Conservation (phyloP, 768 basidiomycete species). For the Tephrocybe sp. region DNA sequence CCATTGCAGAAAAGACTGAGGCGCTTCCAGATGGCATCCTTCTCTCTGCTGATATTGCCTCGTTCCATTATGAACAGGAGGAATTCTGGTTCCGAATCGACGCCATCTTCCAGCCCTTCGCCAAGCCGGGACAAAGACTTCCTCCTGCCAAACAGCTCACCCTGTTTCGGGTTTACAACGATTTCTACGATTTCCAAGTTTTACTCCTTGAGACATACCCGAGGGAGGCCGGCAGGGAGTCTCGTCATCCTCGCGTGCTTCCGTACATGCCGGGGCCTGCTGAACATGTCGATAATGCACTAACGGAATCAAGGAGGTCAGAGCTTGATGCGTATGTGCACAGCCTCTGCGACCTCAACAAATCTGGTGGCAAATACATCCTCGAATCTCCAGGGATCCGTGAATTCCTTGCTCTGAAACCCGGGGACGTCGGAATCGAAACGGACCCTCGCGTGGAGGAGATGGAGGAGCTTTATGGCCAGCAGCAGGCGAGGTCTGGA, state of each 20-base stretch:
- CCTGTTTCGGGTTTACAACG: conserved; percentile 93
- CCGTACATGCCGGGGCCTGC: conserved; percentile 98
- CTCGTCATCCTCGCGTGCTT: conserved; percentile 68
- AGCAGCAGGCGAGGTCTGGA: conserved; percentile 1
- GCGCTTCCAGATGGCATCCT: conserved; percentile 81
- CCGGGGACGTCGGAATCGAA: conserved; percentile 80
- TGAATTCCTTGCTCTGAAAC: conserved; percentile 79
- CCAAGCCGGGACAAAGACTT: conserved; percentile 54
- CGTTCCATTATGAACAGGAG: conserved; percentile 96
- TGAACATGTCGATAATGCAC: conserved; percentile 74
- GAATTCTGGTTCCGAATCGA: conserved; percentile 98
- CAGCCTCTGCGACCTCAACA: conserved; percentile 72
- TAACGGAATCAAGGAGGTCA: conserved; percentile 75
- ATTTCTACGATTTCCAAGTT: conserved; percentile 98
- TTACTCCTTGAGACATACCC: conserved; percentile 85
- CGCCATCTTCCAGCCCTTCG: conserved; percentile 85
- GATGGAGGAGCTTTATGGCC: conserved; percentile 53
- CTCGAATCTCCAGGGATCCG: conserved; percentile 79
- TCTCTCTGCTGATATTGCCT: conserved; percentile 84
- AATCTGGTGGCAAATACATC: conserved; percentile 71
- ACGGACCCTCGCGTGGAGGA: conserved; percentile 59
- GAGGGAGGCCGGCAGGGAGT: conserved; percentile 82
- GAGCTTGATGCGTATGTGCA: conserved; percentile 91
- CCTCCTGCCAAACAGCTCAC: conserved; percentile 78
- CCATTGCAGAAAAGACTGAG: conserved; percentile 42